Percentiles rank a stretch among this genome's conserved stretches.
Conservation (phyloP, 1,284 basidiomycete species). For the Naganishia liquefaciens region DNA sequence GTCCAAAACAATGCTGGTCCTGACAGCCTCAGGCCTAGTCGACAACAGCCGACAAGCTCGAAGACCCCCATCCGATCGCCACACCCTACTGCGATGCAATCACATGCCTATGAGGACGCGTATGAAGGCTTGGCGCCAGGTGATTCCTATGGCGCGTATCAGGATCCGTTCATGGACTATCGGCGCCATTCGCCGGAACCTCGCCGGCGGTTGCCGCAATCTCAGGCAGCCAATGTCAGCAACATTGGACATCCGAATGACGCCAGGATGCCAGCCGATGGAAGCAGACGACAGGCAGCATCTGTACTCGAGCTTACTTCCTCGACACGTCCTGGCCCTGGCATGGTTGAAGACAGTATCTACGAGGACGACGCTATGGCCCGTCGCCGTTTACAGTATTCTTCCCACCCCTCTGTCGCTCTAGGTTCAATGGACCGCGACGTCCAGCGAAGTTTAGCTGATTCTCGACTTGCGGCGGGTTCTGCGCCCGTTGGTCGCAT, state of each 20-base stretch:
- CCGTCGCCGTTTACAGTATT: slow-evolving; percentile 9
- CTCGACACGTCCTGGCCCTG: neutral
- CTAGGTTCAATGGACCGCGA: neutral
- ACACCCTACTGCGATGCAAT: neutral
- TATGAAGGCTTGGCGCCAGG: slow-evolving; percentile 24
- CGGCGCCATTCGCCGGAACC: slow-evolving; percentile 13
- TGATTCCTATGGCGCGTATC: slow-evolving; percentile 18
- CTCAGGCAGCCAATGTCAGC: neutral
- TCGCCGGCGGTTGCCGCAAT: slow-evolving; percentile 4
- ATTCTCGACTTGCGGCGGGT: slow-evolving; percentile 4
- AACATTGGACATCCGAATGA: neutral
- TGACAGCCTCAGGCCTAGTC: slow-evolving; percentile 3
- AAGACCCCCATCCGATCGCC: neutral
- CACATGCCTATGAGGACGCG: slow-evolving; percentile 15
- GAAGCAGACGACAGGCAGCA: neutral
- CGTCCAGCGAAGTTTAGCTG: neutral
- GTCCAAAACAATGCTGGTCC: neutral
- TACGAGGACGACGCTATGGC: slow-evolving; percentile 24
- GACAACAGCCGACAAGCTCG: slow-evolving; percentile 1
- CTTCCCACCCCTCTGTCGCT: slow-evolving; percentile 15
- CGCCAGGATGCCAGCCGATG: neutral
- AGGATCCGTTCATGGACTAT: slow-evolving; percentile 22
- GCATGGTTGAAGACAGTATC: slow-evolving; percentile 14
- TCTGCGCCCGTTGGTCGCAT: slow-evolving; percentile 1
- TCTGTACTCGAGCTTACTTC: slow-evolving; percentile 1